These are phyloP conservation scores for Neospermospora avenae DNA, from an alignment of 2,329 filamentous ascomycete genomes.

Conservation along the genomic window DNA sequence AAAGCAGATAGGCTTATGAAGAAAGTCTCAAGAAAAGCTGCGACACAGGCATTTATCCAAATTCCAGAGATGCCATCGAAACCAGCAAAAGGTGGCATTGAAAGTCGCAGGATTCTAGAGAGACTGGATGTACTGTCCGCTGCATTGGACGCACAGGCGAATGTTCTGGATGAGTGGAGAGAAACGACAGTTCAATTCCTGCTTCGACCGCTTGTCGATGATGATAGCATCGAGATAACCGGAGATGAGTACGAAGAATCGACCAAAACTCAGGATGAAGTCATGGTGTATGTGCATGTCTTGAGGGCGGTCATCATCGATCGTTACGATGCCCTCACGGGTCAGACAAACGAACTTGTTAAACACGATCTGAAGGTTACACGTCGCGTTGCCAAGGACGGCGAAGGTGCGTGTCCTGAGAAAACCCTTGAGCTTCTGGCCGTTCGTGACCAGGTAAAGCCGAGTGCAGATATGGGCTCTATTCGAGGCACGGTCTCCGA, in stretches of 20 bases:
- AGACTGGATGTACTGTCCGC: conserved; percentile 62
- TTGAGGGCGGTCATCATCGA: conserved; percentile 75
- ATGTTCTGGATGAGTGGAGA: conserved; percentile 71
- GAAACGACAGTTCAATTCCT: conserved; percentile 69
- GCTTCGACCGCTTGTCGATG: conserved; percentile 73
- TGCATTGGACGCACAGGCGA: conserved; percentile 69
- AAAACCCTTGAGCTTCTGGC: conserved; percentile 51
- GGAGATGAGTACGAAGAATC: conserved; percentile 90
- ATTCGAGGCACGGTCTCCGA: conserved; percentile 68
- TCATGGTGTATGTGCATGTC: conserved; percentile 81
- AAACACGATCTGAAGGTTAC: conserved; percentile 62
- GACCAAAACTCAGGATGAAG: conserved; percentile 80
- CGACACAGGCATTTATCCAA: conserved; percentile 53
- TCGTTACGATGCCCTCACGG: conserved; percentile 71
- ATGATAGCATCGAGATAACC: conserved; percentile 69
- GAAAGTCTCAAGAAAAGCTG: conserved; percentile 52
- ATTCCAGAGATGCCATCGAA: conserved; percentile 59
- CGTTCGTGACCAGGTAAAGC: conserved; percentile 46
- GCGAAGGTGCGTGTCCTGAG: conserved; percentile 69
- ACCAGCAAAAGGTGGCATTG: conserved; percentile 62
- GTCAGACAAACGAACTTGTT: conserved; percentile 71
- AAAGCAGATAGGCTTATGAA: conserved; percentile 65
- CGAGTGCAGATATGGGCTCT: conserved; percentile 53
- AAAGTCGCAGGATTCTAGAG: conserved; percentile 64
- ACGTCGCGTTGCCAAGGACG: conserved; percentile 50